Evolutionary conservation across 306 rosid genomes (phyloP).

Genomic region (Prunus dulcis): DNA sequence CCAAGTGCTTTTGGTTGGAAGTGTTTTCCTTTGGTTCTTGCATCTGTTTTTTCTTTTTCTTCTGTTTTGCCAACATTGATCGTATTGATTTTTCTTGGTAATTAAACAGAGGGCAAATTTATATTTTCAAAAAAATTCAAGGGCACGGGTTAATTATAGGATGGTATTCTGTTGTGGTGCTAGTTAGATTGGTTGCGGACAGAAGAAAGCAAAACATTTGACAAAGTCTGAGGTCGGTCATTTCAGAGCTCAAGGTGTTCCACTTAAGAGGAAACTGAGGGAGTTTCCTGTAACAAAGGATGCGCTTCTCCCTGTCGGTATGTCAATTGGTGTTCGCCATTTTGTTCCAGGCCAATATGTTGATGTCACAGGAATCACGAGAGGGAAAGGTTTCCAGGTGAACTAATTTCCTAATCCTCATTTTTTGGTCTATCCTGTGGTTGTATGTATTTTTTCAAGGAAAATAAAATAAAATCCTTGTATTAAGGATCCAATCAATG

Average conservation of each 20-base stretch:
- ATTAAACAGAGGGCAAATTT: neutral
- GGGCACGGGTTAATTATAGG: constrained; percentile 32
- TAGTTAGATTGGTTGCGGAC: constrained; percentile 99
- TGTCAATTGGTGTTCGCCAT: constrained; percentile 77
- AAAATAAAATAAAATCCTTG: neutral
- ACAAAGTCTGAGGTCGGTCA: constrained; percentile 95
- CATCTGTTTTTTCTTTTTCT: neutral
- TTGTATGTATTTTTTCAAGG: neutral
- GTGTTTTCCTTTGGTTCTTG: neutral
- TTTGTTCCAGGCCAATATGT: constrained; percentile 96
- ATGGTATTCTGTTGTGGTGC: constrained; percentile 43
- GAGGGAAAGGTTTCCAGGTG: constrained; percentile 98
- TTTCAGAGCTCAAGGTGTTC: constrained; percentile 97
- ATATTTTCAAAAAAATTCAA: neutral
- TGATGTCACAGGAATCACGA: constrained; percentile 77
- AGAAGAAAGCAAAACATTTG: constrained; percentile 91
- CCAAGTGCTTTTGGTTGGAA: too few species aligned
- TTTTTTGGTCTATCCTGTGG: neutral
- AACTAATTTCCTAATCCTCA: constrained; percentile 7
- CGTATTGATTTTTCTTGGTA: neutral
- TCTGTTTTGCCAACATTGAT: neutral
- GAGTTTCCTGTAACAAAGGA: constrained; percentile 95
- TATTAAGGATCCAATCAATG: neutral
- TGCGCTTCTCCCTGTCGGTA: constrained; percentile 95
- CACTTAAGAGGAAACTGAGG: constrained; percentile 75